These are phyloP conservation scores for Jacaranda mimosifolia DNA, from an alignment of 257 asterid genomes.

Conservation along the genomic window DNA sequence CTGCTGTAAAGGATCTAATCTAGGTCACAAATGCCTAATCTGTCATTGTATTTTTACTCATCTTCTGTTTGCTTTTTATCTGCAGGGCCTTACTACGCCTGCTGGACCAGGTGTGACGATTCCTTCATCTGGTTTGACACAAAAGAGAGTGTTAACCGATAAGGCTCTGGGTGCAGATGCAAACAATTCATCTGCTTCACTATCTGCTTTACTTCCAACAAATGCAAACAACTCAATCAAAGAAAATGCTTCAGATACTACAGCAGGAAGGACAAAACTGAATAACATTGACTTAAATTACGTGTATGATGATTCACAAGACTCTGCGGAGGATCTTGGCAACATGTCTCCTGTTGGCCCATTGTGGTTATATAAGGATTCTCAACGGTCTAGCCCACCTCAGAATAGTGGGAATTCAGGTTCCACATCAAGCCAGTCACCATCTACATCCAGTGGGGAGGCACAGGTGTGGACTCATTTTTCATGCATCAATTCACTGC, in stretches of 20 bases:
- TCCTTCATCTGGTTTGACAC: conserved; percentile 28
- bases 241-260: conserved; percentile 47
- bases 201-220: conserved; percentile 43
- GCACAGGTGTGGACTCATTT: conserved; percentile 63
- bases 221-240: conserved; percentile 46
- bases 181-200: conserved; percentile 48
- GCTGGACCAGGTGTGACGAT: conserved; percentile 16
- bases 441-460: conserved; percentile 90
- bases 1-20: conserved; percentile 26
- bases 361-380: conserved; percentile 57
- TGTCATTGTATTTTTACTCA: background rate
- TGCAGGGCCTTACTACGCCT: conserved; percentile 36
- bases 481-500: conserved; percentile 16
- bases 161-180: conserved; percentile 48
- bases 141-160: conserved; percentile 29
- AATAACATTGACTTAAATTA: conserved; percentile 76
- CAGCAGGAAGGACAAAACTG: conserved; percentile 51
- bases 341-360: conserved; percentile 54
- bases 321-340: conserved; percentile 54
- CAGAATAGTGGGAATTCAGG: conserved; percentile 80
- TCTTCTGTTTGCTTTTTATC: conserved; percentile 24
- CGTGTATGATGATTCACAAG: conserved; percentile 87
- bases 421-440: conserved; percentile 74
- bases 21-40: background rate
- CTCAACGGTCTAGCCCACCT: conserved; percentile 66